Evolutionary conservation across 2,329 filamentous ascomycete genomes (phyloP).

Genomic region (Xylaria sp.): DNA sequence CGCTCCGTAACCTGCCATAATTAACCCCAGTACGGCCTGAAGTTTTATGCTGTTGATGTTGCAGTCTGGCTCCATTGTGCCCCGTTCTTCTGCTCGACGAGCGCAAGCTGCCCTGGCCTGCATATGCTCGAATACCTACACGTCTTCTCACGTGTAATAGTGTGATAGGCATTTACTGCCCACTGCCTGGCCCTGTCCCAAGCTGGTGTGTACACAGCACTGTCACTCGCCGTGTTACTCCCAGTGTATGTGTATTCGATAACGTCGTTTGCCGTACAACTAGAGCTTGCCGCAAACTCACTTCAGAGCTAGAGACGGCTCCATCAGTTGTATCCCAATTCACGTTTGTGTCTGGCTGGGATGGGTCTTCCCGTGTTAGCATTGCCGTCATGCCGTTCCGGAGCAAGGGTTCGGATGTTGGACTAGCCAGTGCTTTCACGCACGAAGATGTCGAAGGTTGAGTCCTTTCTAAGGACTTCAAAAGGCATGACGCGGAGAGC

Average conservation of each 20-base stretch:
- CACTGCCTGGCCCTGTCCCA: conserved; percentile 17
- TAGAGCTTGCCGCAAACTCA: conserved; percentile 7
- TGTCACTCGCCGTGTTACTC: conserved; percentile 16
- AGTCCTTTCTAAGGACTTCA: conserved; percentile 4
- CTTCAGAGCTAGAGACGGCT: conserved; percentile 26
- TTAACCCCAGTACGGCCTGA: conserved; percentile 33
- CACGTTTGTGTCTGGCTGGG: conserved; percentile 23
- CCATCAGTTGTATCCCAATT: conserved; percentile 27
- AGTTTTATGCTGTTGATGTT: conserved; percentile 26
- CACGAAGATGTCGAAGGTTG: conserved; percentile 12
- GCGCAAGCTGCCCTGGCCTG: conserved; percentile 23
- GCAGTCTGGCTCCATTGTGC: conserved; percentile 14
- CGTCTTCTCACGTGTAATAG: conserved; percentile 26
- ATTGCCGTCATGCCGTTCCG: conserved; percentile 31
- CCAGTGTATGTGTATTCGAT: neutral
- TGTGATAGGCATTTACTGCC: conserved; percentile 26
- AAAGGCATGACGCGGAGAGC: conserved; percentile 25
- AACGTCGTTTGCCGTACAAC: conserved; percentile 2
- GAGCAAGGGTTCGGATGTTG: conserved; percentile 27
- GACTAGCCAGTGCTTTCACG: conserved; percentile 12
- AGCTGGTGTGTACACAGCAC: conserved; percentile 11
- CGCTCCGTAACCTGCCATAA: conserved; percentile 35
- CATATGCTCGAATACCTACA: conserved; percentile 20
- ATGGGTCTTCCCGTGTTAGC: conserved; percentile 30
- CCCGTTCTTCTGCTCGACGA: conserved; percentile 18